These are phyloP conservation scores for Cutaneotrichosporon cavernicola DNA, from an alignment of 1,284 basidiomycete genomes.

Conservation along the genomic window DNA sequence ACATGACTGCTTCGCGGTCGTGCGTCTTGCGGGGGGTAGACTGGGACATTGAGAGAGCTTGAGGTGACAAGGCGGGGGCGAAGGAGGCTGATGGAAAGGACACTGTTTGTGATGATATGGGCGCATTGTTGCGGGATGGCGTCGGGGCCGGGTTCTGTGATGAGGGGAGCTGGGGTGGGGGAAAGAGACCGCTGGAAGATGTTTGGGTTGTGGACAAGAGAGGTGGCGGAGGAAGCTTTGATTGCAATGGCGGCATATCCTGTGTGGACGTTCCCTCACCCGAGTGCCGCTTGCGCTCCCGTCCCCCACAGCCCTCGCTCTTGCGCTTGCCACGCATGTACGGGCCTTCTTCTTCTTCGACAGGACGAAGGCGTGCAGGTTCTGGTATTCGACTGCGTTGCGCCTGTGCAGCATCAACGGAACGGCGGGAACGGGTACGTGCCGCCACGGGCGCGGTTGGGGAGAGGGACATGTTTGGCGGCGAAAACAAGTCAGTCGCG, in stretches of 20 bases:
- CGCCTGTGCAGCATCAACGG: conserved; percentile 1
- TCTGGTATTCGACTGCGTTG: conserved; percentile 10
- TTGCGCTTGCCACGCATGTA: conserved; percentile 4
- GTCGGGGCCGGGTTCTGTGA: no score
- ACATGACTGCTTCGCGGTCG: not conserved
- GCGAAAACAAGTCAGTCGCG: conserved; percentile 18
- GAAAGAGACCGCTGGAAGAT: no score
- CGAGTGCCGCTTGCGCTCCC: not conserved
- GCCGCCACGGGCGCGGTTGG: conserved; percentile 11
- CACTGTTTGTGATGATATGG: no score
- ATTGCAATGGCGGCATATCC: not conserved
- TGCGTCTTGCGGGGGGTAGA: not conserved
- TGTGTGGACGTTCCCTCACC: not conserved
- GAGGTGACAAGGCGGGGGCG: not conserved
- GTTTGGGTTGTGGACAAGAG: no score
- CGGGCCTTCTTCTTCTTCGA: not conserved
- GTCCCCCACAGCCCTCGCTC: not conserved
- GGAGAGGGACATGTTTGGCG: conserved; percentile 2
- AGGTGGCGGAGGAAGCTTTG: not conserved
- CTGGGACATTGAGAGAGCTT: not conserved
- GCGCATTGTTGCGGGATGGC: not conserved
- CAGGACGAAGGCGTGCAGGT: not conserved
- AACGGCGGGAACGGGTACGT: conserved; percentile 19
- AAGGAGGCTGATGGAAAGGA: not conserved
- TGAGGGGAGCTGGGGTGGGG: no score